Conservation (phyloP, 1,284 basidiomycete species). For the Omphalotus olearius region DNA sequence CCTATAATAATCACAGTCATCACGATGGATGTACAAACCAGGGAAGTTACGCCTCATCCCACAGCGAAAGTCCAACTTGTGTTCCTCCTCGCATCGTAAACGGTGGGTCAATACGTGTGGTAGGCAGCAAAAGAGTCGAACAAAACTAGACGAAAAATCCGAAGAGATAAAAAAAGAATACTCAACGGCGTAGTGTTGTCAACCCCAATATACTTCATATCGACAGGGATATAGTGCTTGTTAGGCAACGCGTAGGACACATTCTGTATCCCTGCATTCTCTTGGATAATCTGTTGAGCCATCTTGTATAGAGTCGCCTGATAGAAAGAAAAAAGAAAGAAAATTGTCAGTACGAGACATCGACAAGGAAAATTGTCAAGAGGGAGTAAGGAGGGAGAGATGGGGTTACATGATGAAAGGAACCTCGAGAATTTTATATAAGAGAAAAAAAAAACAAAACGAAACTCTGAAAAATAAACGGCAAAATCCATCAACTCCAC, state of each 20-base stretch:
- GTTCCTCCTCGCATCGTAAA: too few relatives aligned
- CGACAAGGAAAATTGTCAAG: not conserved
- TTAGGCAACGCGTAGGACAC: slow-evolving; percentile 85
- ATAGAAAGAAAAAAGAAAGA: not conserved
- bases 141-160: slow-evolving; percentile 3
- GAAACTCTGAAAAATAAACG: not conserved
- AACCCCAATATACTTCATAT: slow-evolving; percentile 57
- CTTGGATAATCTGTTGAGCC: slow-evolving; percentile 66
- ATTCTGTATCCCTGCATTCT: slow-evolving; percentile 57
- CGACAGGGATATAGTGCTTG: slow-evolving; percentile 88
- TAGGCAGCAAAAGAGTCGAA: not conserved
- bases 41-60: too few relatives aligned
- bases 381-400: slow-evolving; percentile 1
- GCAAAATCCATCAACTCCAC: not conserved
- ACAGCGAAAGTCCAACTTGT: too few relatives aligned
- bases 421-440: not conserved
- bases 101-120: too few relatives aligned
- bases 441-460: not conserved
- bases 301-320: slow-evolving; percentile 92
- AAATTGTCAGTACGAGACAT: not conserved
- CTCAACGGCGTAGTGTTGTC: slow-evolving; percentile 18
- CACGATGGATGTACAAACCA: too few relatives aligned
- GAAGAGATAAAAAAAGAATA: not conserved
- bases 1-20: too few relatives aligned
- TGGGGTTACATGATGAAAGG: too few relatives aligned